Conservation (phyloP, 306 rosid genomes). For the Cicer judaicum region DNA sequence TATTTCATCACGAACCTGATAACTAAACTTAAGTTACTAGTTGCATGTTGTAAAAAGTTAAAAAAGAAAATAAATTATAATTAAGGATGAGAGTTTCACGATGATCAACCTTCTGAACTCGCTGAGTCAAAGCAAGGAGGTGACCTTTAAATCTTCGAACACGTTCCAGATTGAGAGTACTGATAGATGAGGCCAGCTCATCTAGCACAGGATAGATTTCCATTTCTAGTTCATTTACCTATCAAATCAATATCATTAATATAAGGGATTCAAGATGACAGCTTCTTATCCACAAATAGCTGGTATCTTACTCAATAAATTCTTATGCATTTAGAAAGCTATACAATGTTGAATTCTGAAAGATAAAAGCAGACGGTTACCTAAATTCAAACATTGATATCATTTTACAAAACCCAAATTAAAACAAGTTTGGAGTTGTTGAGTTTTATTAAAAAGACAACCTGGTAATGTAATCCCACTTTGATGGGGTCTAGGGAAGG, state of each 20-base stretch:
- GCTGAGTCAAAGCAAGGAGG: constrained; percentile 89
- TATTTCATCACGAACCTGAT: constrained; percentile 96
- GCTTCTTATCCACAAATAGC: constrained; percentile 31
- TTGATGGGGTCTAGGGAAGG: neutral
- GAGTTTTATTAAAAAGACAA: constrained; percentile 9
- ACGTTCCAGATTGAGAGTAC: constrained; percentile 88
- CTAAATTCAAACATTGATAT: constrained; percentile 31
- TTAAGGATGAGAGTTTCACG: constrained; percentile 29
- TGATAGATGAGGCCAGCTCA: constrained; percentile 78
- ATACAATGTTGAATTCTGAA: constrained; percentile 12
- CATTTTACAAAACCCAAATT: constrained; percentile 26
- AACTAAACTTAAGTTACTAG: constrained; percentile 38
- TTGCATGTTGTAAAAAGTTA: constrained; percentile 23
- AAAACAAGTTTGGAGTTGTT: constrained; percentile 13
- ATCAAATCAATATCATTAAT: constrained; percentile 47
- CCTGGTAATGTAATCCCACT: neutral
- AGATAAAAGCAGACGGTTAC: constrained; percentile 17
- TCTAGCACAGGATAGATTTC: constrained; percentile 92
- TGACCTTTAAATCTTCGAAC: constrained; percentile 94
- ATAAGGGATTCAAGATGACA: constrained; percentile 30
- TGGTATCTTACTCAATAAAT: constrained; percentile 16
- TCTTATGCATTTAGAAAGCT: constrained; percentile 28
- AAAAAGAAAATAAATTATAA: constrained; percentile 14
- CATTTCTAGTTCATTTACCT: constrained; percentile 77
- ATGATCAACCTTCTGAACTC: constrained; percentile 85